These are phyloP conservation scores for Inosperma sp. DNA, from an alignment of 768 basidiomycete genomes.

Conservation along the genomic window DNA sequence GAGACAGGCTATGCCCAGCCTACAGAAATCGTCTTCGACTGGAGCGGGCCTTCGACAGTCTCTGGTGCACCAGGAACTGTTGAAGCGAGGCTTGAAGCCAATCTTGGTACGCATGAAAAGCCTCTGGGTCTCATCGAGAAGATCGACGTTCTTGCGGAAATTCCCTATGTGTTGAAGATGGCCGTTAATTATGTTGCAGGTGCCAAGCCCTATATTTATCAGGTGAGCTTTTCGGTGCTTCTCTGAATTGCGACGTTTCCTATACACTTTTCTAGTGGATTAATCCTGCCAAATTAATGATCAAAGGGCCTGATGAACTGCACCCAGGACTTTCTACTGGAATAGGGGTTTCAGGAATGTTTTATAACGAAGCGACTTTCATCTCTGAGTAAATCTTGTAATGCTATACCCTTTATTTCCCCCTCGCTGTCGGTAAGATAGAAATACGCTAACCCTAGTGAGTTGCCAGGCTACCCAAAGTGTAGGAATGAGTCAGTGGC, in stretches of 20 bases:
- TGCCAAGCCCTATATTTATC: constrained; percentile 92
- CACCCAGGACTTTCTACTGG: constrained; percentile 38
- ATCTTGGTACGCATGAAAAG: constrained; percentile 52
- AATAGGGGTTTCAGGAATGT: constrained; percentile 53
- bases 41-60: constrained; percentile 68
- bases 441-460: too few relatives aligned
- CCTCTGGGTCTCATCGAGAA: constrained; percentile 83
- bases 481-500: too few relatives aligned
- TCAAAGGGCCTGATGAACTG: constrained; percentile 41
- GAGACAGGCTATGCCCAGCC: constrained; percentile 84
- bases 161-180: constrained; percentile 88
- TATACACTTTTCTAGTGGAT: constrained; percentile 39
- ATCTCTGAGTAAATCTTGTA: constrained; percentile 57
- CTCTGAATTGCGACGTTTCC: constrained; percentile 12
- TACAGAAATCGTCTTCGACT: constrained; percentile 61
- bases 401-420: too few relatives aligned
- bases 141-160: constrained; percentile 93
- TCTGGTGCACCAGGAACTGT: constrained; percentile 48
- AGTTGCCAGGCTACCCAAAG: background rate
- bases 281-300: constrained; percentile 41
- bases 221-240: constrained; percentile 46
- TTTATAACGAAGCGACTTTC: constrained; percentile 92
- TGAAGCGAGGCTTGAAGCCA: constrained; percentile 50
- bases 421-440: too few relatives aligned
- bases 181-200: constrained; percentile 91